Evolutionary conservation across 2,329 filamentous ascomycete genomes (phyloP), one percentile per base, ranked within the genome.

Genomic region (Westerdykella ornata): DNA sequence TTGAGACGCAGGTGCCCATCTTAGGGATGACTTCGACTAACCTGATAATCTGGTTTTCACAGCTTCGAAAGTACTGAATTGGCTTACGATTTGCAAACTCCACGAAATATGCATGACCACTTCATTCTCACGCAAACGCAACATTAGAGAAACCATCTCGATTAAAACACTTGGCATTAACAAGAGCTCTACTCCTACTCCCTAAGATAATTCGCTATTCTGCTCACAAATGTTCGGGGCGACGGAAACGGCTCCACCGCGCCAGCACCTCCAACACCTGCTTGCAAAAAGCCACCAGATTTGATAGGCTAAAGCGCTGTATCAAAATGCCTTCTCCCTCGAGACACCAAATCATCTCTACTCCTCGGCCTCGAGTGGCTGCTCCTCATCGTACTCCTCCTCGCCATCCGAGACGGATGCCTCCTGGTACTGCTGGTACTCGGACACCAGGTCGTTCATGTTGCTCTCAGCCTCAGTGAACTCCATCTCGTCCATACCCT

Each of bases 401-500:
- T 97, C 90, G 62, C 88, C 90, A 74, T 98, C 92, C 48, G 92
- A 94, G 72, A 96, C 81, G 65, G 87, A 86, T 69, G 92, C 92
- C 72, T 98, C 92, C 82, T 98, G 92, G 83, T 98, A 98, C 75
- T 98, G 92, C 82, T 97, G 92, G 80, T 98, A 98, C 74, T 98
- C 92, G 49, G 88, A 94, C 64, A 98, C 90, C 68, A 98, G 78
- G 73, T 98, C 92, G 79, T 98, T 97, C 92, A 98, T 97, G 81
- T 98, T 98, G 75, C 87, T 94, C 84, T 98, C 92, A 62, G 92
- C 92, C 81, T 98, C 92, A 68, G 92, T 98, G 80, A 98, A 98
- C 78, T 98, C 92, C 92, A 98, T 97, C 84, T 98, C 92, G 75
- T 98, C 92, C 92, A 98, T 98, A 77, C 92, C 92, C 81, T 98